phyloP scores from a whole-genome alignment of 108 stramenopile genomes.

The Discostella stelligeroides region DNA sequence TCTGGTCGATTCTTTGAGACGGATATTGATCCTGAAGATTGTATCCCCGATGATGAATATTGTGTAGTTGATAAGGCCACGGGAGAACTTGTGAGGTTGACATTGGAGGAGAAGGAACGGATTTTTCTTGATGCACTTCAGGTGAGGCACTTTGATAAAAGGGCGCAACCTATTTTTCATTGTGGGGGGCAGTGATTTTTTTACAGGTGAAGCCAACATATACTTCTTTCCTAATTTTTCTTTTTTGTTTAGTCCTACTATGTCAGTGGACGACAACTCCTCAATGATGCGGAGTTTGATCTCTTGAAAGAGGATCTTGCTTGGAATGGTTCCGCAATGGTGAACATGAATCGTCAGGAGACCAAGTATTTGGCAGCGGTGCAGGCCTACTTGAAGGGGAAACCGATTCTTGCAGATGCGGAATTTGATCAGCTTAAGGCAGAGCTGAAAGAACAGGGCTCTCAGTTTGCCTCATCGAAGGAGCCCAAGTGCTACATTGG shows the following conservation, averaged over 20 bases:
- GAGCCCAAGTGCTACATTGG: constrained; percentile 96
- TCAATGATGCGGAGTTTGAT: constrained; percentile 91
- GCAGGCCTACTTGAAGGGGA: constrained; percentile 89
- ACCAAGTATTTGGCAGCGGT: constrained; percentile 84
- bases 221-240: neutral
- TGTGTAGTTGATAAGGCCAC: constrained; percentile 75
- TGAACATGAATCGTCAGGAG: constrained; percentile 88
- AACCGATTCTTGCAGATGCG: constrained; percentile 74
- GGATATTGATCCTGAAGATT: constrained; percentile 56
- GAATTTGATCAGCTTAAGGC: constrained; percentile 90
- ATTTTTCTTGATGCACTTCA: constrained; percentile 95
- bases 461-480: constrained; percentile 83
- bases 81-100: constrained; percentile 72
- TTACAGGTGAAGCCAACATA: neutral
- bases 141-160: constrained; percentile 51
- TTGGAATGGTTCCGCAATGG: constrained; percentile 86
- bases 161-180: too few relatives aligned
- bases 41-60: constrained; percentile 84
- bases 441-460: constrained; percentile 83
- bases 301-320: constrained; percentile 91
- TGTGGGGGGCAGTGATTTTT: neutral
- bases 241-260: constrained; percentile 73
- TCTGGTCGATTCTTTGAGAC: constrained; percentile 79
- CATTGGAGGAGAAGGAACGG: constrained; percentile 90
- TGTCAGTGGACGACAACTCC: constrained; percentile 80